phyloP scores from a whole-genome alignment of 2,329 filamentous ascomycete genomes.

The Hypoxylon sp. region DNA sequence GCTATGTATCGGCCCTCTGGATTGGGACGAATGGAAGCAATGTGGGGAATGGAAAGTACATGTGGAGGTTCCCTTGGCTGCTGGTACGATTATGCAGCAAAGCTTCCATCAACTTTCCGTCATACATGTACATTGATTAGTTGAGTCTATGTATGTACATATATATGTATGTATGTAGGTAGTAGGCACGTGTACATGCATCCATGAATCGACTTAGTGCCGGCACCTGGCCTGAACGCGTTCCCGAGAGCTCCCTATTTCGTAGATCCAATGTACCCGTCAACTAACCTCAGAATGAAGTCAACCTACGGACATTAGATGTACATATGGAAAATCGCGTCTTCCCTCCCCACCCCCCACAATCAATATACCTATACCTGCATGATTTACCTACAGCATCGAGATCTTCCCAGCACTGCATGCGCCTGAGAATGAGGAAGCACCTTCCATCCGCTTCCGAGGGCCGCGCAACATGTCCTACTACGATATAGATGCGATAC shows the following conservation, averaged over 20 bases:
- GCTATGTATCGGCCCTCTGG: not conserved
- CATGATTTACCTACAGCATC: not conserved
- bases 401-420: conserved; percentile 5
- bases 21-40: too few relatives aligned
- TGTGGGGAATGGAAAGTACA: not conserved
- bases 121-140: conserved; percentile 2
- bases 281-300: too few relatives aligned
- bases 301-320: not conserved
- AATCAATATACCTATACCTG: not conserved
- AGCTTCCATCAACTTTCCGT: conserved; percentile 20
- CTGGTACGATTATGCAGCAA: not conserved
- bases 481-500: conserved; percentile 86
- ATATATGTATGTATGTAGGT: too few relatives aligned
- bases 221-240: not conserved
- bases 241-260: not conserved
- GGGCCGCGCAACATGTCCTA: conserved; percentile 70
- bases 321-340: conserved; percentile 1
- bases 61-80: too few relatives aligned
- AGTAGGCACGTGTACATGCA: too few relatives aligned
- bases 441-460: conserved; percentile 12
- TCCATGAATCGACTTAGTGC: not conserved
- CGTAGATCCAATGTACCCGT: too few relatives aligned
- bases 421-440: conserved; percentile 15
- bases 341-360: conserved; percentile 11
- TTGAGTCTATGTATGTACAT: not conserved